A percentile compares a stretch with the other conserved stretches of the same genome.
phyloP scores from a whole-genome alignment of 345 rosid genomes.

The Melastoma malabathricum region DNA sequence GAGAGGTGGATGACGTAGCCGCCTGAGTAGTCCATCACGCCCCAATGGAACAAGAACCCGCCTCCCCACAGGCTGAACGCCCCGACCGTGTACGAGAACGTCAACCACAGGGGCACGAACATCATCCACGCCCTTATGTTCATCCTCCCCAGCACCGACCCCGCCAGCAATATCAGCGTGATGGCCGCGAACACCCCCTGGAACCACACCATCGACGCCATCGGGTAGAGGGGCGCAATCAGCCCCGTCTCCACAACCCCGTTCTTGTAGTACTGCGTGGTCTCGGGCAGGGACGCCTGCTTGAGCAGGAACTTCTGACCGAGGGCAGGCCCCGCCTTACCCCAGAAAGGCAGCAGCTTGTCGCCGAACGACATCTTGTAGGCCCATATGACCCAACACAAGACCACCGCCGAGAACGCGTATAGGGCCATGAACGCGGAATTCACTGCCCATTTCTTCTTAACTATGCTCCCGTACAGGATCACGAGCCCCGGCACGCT shows the following conservation, averaged over 20 bases:
- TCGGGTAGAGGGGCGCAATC: conserved; percentile 9
- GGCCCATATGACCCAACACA: conserved; percentile 33
- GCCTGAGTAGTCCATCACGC: conserved; percentile 26
- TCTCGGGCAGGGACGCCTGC: conserved; percentile 5
- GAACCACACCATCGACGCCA: conserved; percentile 27
- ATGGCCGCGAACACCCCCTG: conserved; percentile 30
- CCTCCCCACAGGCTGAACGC: conserved; percentile 26
- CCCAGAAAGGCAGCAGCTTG: conserved; percentile 12
- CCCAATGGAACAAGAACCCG: conserved; percentile 18
- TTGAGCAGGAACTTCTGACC: conserved; percentile 16
- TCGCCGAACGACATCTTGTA: conserved; percentile 25
- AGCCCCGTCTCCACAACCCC: background rate
- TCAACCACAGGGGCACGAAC: conserved; percentile 31
- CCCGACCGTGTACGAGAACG: conserved; percentile 21
- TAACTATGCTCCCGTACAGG: conserved; percentile 27
- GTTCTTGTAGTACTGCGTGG: conserved; percentile 5
- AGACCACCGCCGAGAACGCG: conserved; percentile 26
- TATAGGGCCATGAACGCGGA: conserved; percentile 39
- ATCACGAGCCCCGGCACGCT: conserved; percentile 30
- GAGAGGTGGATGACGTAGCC: conserved; percentile 30
- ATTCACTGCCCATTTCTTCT: conserved; percentile 34
- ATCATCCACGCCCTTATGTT: conserved; percentile 30
- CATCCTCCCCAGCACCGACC: conserved; percentile 31
- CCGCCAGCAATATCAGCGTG: conserved; percentile 23
- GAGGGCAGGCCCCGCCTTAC: conserved; percentile 14